Conservation (phyloP, 208 protist genomes). For the Leishmania major region DNA sequence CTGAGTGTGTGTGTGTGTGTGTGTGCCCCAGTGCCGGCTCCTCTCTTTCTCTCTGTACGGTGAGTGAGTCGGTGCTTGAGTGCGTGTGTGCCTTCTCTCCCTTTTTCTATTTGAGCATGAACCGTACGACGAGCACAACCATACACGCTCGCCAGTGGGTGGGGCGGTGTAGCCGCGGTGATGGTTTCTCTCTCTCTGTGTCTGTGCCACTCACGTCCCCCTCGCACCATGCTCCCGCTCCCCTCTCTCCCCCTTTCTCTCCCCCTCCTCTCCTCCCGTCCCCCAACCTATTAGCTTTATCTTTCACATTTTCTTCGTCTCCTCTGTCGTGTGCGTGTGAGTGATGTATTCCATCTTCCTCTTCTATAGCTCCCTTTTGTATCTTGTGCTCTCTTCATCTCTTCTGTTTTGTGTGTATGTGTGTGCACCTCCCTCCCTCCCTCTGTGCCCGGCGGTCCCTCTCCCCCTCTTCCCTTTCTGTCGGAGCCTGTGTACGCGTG, state of each 20-base stretch:
- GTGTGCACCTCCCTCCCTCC: neutral
- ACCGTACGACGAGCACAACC: neutral
- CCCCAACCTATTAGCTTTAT: neutral
- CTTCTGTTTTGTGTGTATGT: neutral
- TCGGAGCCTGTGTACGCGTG: neutral
- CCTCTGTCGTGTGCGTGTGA: slow-evolving; percentile 11
- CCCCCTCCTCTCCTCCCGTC: neutral
- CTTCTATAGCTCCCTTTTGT: neutral
- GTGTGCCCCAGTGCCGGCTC: neutral
- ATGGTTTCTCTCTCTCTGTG: neutral
- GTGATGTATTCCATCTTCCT: neutral
- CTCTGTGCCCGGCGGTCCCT: neutral
- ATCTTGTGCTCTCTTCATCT: neutral
- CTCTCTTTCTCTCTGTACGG: neutral
- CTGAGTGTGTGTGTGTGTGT: neutral
- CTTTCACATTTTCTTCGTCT: neutral
- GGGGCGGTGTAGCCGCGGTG: neutral
- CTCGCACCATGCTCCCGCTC: neutral
- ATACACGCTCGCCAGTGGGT: neutral
- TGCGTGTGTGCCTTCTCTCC: neutral
- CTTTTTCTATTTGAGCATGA: neutral
- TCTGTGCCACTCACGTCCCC: neutral
- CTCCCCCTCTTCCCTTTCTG: neutral
- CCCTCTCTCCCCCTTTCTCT: neutral
- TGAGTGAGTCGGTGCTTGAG: neutral